Base-by-base conservation (phyloP, 805 yeast genomes). In the Kazachstania viticola region DNA sequence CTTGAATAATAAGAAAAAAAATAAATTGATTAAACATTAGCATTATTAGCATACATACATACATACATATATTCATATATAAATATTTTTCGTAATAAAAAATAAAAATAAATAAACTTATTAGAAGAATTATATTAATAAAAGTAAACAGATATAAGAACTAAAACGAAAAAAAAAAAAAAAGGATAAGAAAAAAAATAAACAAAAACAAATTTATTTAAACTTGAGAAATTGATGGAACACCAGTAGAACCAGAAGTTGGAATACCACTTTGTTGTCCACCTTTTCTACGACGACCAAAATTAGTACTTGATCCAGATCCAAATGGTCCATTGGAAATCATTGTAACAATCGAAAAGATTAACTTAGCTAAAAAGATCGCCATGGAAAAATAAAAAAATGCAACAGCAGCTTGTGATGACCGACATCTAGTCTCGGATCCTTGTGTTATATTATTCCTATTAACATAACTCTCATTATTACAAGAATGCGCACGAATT, bases 171-270 rank as follows among this genome's bases (percentile, higher is more conserved):
- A 21, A 21, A 29, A 27, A 25, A 24, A n/a, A n/a, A n/a, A n/a
- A n/a, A n/a, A n/a, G n/a, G n/a, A n/a, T n/a, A n/a, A n/a, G n/a
- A n/a, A n/a, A n/a, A n/a, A n/a, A n/a, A n/a, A n/a, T n/a, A n/a
- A n/a, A n/a, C n/a, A n/a, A n/a, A n/a, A n/a, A n/a, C n/a, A n/a
- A 15, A 9, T 24, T 18, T 2, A 25, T 15, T 69, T 71, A 82
- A 55, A 80, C 94, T 68, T 81, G 87, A 36, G 93, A 73, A 71
- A 81, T 74, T 54, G 91, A 73, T 63, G 94, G 94, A 31, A 82
- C 80, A 59, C 94, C 94, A 17, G 22, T 19, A 19, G 22, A 19
- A n/a, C n/a, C n/a, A 19, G 22, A 25, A 26, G 18, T 26, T 26
- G 33, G 33, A 4, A 28, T 25, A 19, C 30, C 25, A 5, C 27